Percentiles rank a stretch among this genome's conserved stretches.
Evolutionary conservation across 345 rosid genomes (phyloP).

Genomic region (Lepidium aucheri): DNA sequence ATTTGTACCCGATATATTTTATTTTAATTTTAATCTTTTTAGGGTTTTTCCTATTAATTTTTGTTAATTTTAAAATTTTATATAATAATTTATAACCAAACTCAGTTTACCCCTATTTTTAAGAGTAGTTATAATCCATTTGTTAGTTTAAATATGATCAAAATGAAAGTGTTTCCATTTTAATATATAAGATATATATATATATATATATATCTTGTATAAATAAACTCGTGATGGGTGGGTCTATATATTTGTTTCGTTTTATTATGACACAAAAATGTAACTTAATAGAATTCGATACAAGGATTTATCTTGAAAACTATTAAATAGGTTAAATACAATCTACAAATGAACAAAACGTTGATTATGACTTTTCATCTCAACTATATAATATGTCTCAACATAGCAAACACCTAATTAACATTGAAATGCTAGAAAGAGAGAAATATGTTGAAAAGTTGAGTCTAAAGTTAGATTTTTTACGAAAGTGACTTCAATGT

Average conservation of each 20-base stretch:
- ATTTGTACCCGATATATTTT: too few species aligned
- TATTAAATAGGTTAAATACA: neutral
- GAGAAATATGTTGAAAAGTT: constrained; percentile 14
- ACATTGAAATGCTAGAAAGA: neutral
- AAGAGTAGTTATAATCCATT: too few species aligned
- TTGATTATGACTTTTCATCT: constrained; percentile 14
- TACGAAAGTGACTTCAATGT: neutral
- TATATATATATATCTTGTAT: too few species aligned
- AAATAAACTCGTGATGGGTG: neutral
- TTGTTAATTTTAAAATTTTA: too few species aligned
- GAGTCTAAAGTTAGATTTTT: neutral
- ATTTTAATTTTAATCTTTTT: too few species aligned
- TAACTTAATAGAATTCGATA: neutral
- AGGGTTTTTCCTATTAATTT: too few species aligned
- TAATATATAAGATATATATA: too few species aligned
- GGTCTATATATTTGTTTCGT: neutral
- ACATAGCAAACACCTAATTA: constrained; percentile 2
- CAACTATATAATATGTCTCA: constrained; percentile 10
- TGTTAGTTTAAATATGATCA: too few species aligned
- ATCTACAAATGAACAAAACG: neutral
- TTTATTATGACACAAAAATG: neutral
- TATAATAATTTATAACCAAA: too few species aligned
- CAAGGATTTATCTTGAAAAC: neutral
- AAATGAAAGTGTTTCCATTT: too few species aligned
- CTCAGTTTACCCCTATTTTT: too few species aligned